Conservation (phyloP, 768 basidiomycete species). For the Fibroporia radiculosa region DNA sequence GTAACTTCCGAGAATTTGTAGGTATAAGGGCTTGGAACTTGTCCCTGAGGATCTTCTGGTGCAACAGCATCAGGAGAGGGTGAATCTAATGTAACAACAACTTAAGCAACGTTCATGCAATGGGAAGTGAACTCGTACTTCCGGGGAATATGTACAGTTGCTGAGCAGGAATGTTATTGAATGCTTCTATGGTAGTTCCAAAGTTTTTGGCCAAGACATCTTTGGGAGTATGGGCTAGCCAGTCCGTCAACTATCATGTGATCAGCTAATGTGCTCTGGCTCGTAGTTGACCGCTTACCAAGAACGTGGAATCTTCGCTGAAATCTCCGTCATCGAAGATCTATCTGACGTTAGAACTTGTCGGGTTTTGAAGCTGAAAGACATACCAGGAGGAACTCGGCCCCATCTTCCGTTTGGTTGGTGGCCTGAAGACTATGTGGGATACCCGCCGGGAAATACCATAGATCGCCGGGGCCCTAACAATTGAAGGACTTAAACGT, state of each 20-base stretch:
- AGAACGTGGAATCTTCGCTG: slow-evolving; percentile 47
- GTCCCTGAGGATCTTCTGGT: slow-evolving; percentile 38
- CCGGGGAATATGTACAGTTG: slow-evolving; percentile 50
- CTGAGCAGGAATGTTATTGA: slow-evolving; percentile 44
- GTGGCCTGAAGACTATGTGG: slow-evolving; percentile 53
- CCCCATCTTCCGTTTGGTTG: slow-evolving; percentile 29
- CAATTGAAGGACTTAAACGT: not conserved
- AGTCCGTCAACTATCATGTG: slow-evolving; percentile 40
- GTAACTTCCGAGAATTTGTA: slow-evolving; percentile 46
- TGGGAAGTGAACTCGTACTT: slow-evolving; percentile 13
- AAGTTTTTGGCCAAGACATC: slow-evolving; percentile 62
- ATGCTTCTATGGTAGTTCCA: slow-evolving; percentile 35
- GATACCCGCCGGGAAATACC: slow-evolving; percentile 50
- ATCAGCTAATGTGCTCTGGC: slow-evolving; percentile 29
- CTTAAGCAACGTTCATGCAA: not conserved
- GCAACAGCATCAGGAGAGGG: slow-evolving; percentile 28
- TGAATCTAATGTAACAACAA: slow-evolving; percentile 7
- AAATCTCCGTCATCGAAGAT: slow-evolving; percentile 44
- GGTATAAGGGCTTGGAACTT: slow-evolving; percentile 40
- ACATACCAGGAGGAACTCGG: slow-evolving; percentile 46
- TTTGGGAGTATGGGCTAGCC: slow-evolving; percentile 56
- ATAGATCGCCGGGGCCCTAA: slow-evolving; percentile 38
- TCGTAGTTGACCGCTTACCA: slow-evolving; percentile 9
- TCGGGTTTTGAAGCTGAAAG: not conserved
- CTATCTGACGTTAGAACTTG: slow-evolving; percentile 1